phyloP scores from a whole-genome alignment of 2,329 filamentous ascomycete species.

The Talaromyces islandicus region DNA sequence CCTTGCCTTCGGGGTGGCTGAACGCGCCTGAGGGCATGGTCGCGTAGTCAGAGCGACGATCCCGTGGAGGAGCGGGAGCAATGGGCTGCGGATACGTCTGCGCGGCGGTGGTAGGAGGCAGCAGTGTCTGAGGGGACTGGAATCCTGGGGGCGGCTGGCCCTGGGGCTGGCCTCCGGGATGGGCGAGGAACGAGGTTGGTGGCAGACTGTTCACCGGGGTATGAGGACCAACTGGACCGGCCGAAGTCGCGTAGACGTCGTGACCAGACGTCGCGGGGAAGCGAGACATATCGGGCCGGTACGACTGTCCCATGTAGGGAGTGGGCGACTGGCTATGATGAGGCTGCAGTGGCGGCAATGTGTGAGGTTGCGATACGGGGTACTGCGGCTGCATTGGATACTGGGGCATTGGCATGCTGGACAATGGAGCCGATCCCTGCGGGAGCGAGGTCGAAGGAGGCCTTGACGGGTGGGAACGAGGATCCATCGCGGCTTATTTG shows the following conservation, averaged over 20 bases:
- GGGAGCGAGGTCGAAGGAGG: slow-evolving; percentile 41
- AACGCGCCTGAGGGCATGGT: slow-evolving; percentile 69
- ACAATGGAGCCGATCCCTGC: slow-evolving; percentile 39
- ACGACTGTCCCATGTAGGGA: slow-evolving; percentile 37
- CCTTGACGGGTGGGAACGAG: slow-evolving; percentile 37
- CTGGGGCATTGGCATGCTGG: slow-evolving; percentile 42
- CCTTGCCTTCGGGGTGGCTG: slow-evolving; percentile 49
- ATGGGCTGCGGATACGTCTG: slow-evolving; percentile 70
- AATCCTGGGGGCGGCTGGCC: slow-evolving; percentile 34
- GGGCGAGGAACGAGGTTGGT: slow-evolving; percentile 37
- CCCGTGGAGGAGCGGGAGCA: slow-evolving; percentile 60
- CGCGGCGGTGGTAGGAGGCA: slow-evolving; percentile 61
- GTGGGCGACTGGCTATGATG: slow-evolving; percentile 40
- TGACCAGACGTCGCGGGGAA: slow-evolving; percentile 35
- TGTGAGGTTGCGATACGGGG: slow-evolving; percentile 38
- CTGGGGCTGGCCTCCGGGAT: slow-evolving; percentile 33
- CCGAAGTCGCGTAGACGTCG: slow-evolving; percentile 37
- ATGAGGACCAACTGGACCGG: slow-evolving; percentile 38
- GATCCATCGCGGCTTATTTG: slow-evolving; percentile 30
- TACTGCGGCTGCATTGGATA: slow-evolving; percentile 43
- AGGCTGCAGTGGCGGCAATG: slow-evolving; percentile 41
- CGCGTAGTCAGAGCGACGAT: slow-evolving; percentile 49
- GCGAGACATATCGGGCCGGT: slow-evolving; percentile 37
- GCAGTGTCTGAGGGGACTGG: slow-evolving; percentile 45
- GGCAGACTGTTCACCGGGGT: slow-evolving; percentile 37